Percentiles rank a stretch among this genome's conserved stretches.
Evolutionary conservation across 768 basidiomycete genomes (phyloP).

Genomic region (Saitozyma podzolica): DNA sequence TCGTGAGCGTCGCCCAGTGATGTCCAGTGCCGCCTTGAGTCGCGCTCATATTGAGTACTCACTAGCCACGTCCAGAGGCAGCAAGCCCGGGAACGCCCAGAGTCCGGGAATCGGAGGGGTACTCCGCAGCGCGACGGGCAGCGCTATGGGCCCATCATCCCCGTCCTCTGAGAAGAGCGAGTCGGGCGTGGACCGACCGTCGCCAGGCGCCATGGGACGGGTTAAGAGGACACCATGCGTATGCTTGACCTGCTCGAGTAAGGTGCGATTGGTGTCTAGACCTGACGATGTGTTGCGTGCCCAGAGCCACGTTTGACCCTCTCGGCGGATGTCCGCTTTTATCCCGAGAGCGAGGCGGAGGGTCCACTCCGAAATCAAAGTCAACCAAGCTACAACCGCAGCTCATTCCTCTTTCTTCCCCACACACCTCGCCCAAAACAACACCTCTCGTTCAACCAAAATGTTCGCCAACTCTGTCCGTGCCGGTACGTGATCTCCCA

Average conservation of each 20-base stretch:
- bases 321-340: too few relatives aligned
- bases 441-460: not conserved
- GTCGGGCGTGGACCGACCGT: slow-evolving; percentile 1
- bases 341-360: too few relatives aligned
- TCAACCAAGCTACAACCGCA: not conserved
- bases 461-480: slow-evolving; percentile 43
- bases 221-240: too few relatives aligned
- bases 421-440: not conserved
- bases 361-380: too few relatives aligned
- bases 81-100: slow-evolving; percentile 32
- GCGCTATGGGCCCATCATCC: too few relatives aligned
- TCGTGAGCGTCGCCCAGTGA: not conserved
- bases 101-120: slow-evolving; percentile 45
- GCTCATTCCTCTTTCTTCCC: not conserved
- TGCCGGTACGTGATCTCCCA: slow-evolving; percentile 21
- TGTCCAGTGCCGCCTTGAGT: not conserved
- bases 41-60: slow-evolving; percentile 4
- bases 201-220: too few relatives aligned
- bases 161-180: slow-evolving; percentile 26
- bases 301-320: too few relatives aligned
- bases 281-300: too few relatives aligned
- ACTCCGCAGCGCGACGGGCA: not conserved
- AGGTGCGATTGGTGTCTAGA: too few relatives aligned
- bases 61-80: slow-evolving; percentile 32
- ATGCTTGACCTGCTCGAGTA: too few relatives aligned